phyloP scores from a whole-genome alignment of 2,329 filamentous ascomycete species.

The Colletotrichum noveboracense region DNA sequence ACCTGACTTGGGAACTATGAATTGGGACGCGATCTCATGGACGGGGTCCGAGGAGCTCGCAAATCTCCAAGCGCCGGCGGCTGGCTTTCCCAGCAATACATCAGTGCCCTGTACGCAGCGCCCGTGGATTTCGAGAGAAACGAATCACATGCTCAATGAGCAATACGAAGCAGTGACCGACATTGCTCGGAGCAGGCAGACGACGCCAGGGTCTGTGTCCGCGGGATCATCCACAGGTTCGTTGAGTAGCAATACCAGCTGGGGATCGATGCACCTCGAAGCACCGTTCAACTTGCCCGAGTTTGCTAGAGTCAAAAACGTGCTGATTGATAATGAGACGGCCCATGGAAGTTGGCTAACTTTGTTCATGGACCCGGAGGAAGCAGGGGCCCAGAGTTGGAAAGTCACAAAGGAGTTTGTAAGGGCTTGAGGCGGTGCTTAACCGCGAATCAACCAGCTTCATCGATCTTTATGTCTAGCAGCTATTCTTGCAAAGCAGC shows the following conservation, averaged over 20 bases:
- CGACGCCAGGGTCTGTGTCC: not conserved
- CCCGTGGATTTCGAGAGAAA: not conserved
- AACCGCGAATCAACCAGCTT: not conserved
- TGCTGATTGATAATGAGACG: constrained; percentile 29
- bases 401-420: constrained; percentile 30
- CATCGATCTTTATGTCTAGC: not conserved
- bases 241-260: not conserved
- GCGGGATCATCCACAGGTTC: not conserved
- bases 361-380: constrained; percentile 30
- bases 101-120: not conserved
- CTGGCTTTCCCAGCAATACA: not conserved
- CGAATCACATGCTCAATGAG: not conserved
- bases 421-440: constrained; percentile 29
- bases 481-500: not conserved
- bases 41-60: not conserved
- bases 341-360: constrained; percentile 31
- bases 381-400: constrained; percentile 29
- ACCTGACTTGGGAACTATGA: not conserved
- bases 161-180: not conserved
- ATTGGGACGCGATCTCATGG: not conserved
- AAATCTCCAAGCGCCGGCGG: not conserved
- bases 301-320: constrained; percentile 32
- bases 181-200: not conserved
- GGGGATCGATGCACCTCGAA: constrained; percentile 20
- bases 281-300: constrained; percentile 34